phyloP scores from a whole-genome alignment of 139 green algal species.

The Dunaliella sp. region DNA sequence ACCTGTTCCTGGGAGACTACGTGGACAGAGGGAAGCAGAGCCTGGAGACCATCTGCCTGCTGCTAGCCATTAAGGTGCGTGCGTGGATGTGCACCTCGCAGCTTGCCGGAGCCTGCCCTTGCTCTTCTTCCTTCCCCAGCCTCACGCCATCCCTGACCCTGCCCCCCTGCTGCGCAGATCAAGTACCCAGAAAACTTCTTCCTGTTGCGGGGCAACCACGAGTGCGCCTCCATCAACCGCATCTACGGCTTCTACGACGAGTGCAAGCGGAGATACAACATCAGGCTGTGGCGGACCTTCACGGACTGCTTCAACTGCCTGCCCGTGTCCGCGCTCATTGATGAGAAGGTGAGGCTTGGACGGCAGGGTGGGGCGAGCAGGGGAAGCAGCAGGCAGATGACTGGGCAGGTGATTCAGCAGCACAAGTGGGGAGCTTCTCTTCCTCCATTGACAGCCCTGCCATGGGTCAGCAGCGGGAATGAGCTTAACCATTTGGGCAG shows the following conservation, averaged over 20 bases:
- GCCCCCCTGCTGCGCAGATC: slow-evolving; percentile 61
- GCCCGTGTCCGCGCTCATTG: slow-evolving; percentile 94
- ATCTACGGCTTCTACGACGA: slow-evolving; percentile 99
- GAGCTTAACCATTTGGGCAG: no score
- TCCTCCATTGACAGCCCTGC: no score
- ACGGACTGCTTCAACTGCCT: slow-evolving; percentile 99
- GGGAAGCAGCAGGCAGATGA: no score
- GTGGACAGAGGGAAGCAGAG: slow-evolving; percentile 98
- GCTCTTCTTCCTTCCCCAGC: neutral
- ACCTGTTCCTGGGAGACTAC: slow-evolving; percentile 99
- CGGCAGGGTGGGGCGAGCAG: no score
- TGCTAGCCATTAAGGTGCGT: slow-evolving; percentile 96
- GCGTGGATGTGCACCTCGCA: no score
- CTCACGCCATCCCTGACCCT: neutral
- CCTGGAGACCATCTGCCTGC: slow-evolving; percentile 97
- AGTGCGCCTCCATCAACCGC: slow-evolving; percentile 94
- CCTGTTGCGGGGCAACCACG: slow-evolving; percentile 90
- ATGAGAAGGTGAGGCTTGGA: slow-evolving; percentile 86
- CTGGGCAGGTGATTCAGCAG: no score
- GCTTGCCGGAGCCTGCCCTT: no score
- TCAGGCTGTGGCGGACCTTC: slow-evolving; percentile 98
- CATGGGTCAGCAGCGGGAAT: no score
- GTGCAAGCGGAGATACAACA: slow-evolving; percentile 99
- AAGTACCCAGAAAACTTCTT: slow-evolving; percentile 99
- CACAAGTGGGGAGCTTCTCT: no score